Conservation (phyloP, 352 stramenopile genomes). For the Lagenidium giganteum region DNA sequence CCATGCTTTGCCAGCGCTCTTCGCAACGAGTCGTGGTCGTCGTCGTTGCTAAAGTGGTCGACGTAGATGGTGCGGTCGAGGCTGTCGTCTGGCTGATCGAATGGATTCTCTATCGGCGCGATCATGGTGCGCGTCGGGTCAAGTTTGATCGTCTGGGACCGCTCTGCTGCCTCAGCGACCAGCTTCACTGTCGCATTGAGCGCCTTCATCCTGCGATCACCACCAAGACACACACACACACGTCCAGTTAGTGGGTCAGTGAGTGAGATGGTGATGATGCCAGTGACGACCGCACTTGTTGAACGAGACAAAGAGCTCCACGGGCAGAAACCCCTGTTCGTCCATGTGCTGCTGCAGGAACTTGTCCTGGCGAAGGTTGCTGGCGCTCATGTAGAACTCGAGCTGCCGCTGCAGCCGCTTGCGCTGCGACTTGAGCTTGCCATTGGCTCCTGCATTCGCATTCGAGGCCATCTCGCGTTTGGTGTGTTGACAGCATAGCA, state of each 20-base stretch:
- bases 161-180: conserved; percentile 48
- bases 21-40: conserved; percentile 71
- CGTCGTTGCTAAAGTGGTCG: conserved; percentile 46
- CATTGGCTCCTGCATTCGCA: neutral
- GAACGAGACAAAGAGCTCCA: conserved; percentile 60
- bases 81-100: conserved; percentile 22
- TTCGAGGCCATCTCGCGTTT: too few relatives aligned
- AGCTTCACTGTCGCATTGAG: conserved; percentile 53
- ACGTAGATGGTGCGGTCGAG: conserved; percentile 63
- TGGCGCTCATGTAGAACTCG: conserved; percentile 77
- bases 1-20: conserved; percentile 48
- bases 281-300: conserved; percentile 29
- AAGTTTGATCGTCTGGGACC: conserved; percentile 42
- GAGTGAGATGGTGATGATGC: neutral
- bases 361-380: conserved; percentile 77
- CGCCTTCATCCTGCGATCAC: conserved; percentile 34
- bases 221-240: conserved; percentile 1
- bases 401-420: conserved; percentile 76
- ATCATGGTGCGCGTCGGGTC: conserved; percentile 35
- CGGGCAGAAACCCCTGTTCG: conserved; percentile 46
- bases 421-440: conserved; percentile 44
- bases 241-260: conserved; percentile 6
- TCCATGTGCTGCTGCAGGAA: conserved; percentile 77
- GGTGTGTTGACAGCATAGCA: too few relatives aligned
- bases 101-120: conserved; percentile 30